Evolutionary conservation across 2,329 filamentous ascomycete species (phyloP).

Genomic region (Arthrobotrys entomopaga): DNA sequence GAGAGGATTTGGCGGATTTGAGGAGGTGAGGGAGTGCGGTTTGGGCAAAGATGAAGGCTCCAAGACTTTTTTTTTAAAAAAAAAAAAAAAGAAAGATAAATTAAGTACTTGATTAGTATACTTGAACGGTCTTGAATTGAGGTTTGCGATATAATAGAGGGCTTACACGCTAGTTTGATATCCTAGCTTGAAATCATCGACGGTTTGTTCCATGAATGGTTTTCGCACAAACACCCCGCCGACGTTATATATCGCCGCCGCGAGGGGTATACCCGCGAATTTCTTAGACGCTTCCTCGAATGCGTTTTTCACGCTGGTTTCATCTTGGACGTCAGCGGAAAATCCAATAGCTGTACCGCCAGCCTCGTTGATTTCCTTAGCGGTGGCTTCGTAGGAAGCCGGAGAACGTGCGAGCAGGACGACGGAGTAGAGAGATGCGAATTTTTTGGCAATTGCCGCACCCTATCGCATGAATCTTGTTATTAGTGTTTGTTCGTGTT

Average conservation of each 20-base stretch:
- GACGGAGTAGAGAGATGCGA: slow-evolving; percentile 75
- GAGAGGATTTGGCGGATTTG: slow-evolving; percentile 65
- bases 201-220: slow-evolving; percentile 70
- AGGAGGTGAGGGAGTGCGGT: slow-evolving; percentile 76
- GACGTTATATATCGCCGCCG: slow-evolving; percentile 78
- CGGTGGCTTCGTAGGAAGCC: slow-evolving; percentile 73
- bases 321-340: slow-evolving; percentile 71
- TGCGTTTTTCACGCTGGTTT: slow-evolving; percentile 68
- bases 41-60: slow-evolving; percentile 81
- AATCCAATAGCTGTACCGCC: slow-evolving; percentile 79
- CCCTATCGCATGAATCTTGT: slow-evolving; percentile 58
- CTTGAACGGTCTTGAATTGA: neutral
- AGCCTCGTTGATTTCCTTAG: slow-evolving; percentile 73
- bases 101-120: too few species aligned
- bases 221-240: slow-evolving; percentile 67
- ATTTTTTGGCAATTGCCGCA: slow-evolving; percentile 68
- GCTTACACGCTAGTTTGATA: slow-evolving; percentile 67
- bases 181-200: slow-evolving; percentile 66
- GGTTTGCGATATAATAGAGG: slow-evolving; percentile 53
- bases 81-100: too few species aligned
- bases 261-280: slow-evolving; percentile 68
- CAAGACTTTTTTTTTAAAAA: slow-evolving; percentile 65
- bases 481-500: neutral
- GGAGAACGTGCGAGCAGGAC: slow-evolving; percentile 77
- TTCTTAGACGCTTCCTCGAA: slow-evolving; percentile 72